Evolutionary conservation across 345 rosid genomes (phyloP).

Genomic region (Eutrema japonicum): DNA sequence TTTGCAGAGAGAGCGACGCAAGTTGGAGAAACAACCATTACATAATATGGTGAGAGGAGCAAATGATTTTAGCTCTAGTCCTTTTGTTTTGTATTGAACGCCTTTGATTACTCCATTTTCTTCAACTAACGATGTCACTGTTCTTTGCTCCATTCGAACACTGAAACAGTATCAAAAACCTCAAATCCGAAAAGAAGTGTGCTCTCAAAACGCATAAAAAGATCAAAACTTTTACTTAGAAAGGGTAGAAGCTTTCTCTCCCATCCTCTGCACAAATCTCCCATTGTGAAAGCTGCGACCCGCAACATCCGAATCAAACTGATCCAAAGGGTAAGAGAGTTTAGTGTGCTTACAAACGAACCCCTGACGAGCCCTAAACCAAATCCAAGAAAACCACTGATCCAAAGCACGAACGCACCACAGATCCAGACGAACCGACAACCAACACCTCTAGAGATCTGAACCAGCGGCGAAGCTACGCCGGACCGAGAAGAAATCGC

Average conservation of each 20-base stretch:
- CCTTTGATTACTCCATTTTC: conserved; percentile 58
- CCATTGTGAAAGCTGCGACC: conserved; percentile 66
- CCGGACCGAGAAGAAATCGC: too few relatives aligned
- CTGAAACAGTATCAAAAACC: conserved; percentile 34
- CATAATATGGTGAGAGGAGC: conserved; percentile 65
- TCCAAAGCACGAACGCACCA: too few relatives aligned
- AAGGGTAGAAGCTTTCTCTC: conserved; percentile 55
- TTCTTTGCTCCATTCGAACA: conserved; percentile 57
- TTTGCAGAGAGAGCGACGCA: conserved; percentile 63
- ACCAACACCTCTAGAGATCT: too few relatives aligned
- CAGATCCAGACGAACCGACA: too few relatives aligned
- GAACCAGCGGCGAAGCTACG: too few relatives aligned
- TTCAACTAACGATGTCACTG: conserved; percentile 54
- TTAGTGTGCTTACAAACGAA: conserved; percentile 9
- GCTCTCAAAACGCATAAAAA: neutral
- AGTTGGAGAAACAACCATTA: conserved; percentile 66
- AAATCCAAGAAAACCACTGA: too few relatives aligned
- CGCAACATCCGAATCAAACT: conserved; percentile 50
- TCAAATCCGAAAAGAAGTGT: neutral
- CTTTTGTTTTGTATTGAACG: conserved; percentile 60
- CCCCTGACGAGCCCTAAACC: too few relatives aligned
- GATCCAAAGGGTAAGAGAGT: conserved; percentile 53
- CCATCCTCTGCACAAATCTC: conserved; percentile 58
- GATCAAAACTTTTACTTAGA: conserved; percentile 42
- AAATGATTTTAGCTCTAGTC: conserved; percentile 48